A percentile compares a stretch with the other conserved stretches of the same genome.
phyloP scores from a whole-genome alignment of 345 rosid species.

The Aurinia saxatilis region DNA sequence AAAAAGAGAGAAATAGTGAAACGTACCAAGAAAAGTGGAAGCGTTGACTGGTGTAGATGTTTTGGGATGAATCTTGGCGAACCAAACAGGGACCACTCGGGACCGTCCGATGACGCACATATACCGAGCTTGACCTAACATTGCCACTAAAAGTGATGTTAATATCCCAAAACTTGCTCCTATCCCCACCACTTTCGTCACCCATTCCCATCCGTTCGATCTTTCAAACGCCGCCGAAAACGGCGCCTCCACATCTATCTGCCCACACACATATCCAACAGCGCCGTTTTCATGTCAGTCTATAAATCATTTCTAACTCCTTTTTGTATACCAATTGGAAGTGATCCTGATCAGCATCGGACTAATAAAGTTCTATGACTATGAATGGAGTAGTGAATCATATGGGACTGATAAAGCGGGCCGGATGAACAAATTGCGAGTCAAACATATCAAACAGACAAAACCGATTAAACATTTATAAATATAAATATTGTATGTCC shows the following conservation, averaged over 20 bases:
- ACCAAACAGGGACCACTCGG: constrained; percentile 74
- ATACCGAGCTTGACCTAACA: constrained; percentile 96
- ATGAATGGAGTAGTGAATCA: too few relatives aligned
- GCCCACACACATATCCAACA: too few relatives aligned
- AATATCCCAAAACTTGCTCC: constrained; percentile 96
- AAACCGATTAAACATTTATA: too few relatives aligned
- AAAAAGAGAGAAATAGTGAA: neutral
- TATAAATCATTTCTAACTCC: too few relatives aligned
- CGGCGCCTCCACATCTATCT: constrained; percentile 86
- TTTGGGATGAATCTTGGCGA: constrained; percentile 68
- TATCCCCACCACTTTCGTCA: constrained; percentile 70
- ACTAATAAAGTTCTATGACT: too few relatives aligned
- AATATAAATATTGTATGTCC: too few relatives aligned
- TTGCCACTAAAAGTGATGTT: constrained; percentile 85
- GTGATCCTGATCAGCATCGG: too few relatives aligned
- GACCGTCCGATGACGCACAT: constrained; percentile 99
- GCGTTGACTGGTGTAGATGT: constrained; percentile 95
- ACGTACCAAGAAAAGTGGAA: constrained; percentile 85
- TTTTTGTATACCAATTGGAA: too few relatives aligned
- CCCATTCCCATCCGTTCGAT: constrained; percentile 73
- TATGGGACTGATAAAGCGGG: too few relatives aligned
- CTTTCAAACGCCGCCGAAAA: constrained; percentile 67
- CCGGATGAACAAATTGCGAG: too few relatives aligned
- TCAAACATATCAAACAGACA: too few relatives aligned
- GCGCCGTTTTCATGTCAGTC: too few relatives aligned